Percentiles rank a stretch among this genome's conserved stretches.
phyloP scores from a whole-genome alignment of 345 rosid species.

The Conringia planisiliqua region DNA sequence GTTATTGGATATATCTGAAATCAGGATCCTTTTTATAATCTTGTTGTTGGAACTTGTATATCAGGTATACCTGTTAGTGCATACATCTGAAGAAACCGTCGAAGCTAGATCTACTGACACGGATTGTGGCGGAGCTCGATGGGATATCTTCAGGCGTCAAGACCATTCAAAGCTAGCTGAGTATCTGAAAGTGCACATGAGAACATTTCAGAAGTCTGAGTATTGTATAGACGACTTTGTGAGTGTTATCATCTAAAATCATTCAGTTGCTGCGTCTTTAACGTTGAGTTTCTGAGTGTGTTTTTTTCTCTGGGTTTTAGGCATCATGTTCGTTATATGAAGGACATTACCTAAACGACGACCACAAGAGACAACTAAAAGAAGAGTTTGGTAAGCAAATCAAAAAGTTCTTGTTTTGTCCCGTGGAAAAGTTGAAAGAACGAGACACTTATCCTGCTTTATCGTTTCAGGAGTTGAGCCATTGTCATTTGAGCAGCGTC shows the following conservation, averaged over 20 bases:
- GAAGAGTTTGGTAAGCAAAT: neutral
- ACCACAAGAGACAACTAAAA: slow-evolving; percentile 6
- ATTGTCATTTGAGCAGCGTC: neutral
- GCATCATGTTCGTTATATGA: neutral
- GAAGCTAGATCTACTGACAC: neutral
- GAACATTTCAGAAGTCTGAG: neutral
- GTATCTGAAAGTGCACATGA: slow-evolving; percentile 6
- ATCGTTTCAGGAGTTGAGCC: neutral
- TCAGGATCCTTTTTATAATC: no score
- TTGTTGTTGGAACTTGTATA: no score
- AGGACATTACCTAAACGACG: neutral
- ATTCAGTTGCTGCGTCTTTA: neutral
- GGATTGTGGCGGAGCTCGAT: neutral
- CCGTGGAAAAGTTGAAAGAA: neutral
- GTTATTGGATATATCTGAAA: neutral
- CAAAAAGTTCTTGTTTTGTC: neutral
- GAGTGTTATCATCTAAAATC: neutral
- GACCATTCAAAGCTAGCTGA: neutral
- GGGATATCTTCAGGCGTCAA: slow-evolving; percentile 1
- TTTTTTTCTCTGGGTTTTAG: neutral
- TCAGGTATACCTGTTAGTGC: neutral
- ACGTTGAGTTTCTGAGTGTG: neutral
- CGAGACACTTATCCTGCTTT: neutral
- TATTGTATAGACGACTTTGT: slow-evolving; percentile 1
- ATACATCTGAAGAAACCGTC: neutral